Conservation (phyloP, 2,329 filamentous ascomycete species). For the Penicillium sp. region DNA sequence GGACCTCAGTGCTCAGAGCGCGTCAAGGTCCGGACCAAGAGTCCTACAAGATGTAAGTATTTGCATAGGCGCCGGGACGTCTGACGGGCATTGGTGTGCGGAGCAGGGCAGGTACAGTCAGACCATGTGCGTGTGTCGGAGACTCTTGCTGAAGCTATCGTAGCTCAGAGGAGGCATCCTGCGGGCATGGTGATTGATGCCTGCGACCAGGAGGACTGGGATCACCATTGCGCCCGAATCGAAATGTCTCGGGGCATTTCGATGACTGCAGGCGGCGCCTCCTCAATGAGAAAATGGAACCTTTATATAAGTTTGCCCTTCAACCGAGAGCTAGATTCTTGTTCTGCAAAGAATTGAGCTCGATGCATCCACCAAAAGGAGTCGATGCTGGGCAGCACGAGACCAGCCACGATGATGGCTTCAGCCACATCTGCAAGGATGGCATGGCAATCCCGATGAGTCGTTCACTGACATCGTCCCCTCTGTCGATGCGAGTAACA, state of each 20-base stretch:
- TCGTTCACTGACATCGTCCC: slow-evolving; percentile 5
- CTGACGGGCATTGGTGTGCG: slow-evolving; percentile 39
- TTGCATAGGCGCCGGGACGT: slow-evolving; percentile 62
- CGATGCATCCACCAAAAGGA: slow-evolving; percentile 24
- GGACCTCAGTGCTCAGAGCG: too few species aligned
- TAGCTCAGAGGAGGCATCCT: slow-evolving; percentile 25
- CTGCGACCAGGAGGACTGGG: slow-evolving; percentile 61
- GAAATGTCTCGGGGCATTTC: slow-evolving; percentile 57
- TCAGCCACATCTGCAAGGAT: slow-evolving; percentile 14
- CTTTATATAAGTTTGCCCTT: slow-evolving; percentile 28
- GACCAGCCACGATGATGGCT: slow-evolving; percentile 18
- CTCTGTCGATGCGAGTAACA: not conserved
- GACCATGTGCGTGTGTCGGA: slow-evolving; percentile 54
- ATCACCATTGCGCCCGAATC: slow-evolving; percentile 48
- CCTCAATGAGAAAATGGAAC: slow-evolving; percentile 55
- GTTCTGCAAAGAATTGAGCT: slow-evolving; percentile 28
- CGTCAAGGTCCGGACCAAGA: slow-evolving; percentile 42
- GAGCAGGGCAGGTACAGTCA: slow-evolving; percentile 38
- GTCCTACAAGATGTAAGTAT: slow-evolving; percentile 61
- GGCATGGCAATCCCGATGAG: not conserved
- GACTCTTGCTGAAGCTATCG: slow-evolving; percentile 58
- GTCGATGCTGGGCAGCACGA: slow-evolving; percentile 25
- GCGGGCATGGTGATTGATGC: slow-evolving; percentile 61
- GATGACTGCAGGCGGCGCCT: slow-evolving; percentile 57
- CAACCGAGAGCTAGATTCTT: slow-evolving; percentile 14